Evolutionary conservation across 257 asterid genomes (phyloP), one percentile per base, ranked within the genome.

Genomic region (Ehretia macrophylla): DNA sequence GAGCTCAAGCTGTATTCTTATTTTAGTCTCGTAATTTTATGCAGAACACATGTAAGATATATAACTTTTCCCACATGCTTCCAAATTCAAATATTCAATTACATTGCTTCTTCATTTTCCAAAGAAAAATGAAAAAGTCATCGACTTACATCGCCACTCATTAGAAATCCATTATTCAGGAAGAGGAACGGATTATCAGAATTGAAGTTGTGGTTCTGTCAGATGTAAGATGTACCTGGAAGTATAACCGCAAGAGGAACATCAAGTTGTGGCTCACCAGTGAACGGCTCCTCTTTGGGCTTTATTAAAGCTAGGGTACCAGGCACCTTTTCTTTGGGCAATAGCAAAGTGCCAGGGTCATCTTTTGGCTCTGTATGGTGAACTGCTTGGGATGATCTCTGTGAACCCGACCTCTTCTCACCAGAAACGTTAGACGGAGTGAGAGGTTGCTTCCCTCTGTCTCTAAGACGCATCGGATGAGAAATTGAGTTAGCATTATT

Each of bases 221-320:
- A 27, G 22, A 44, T 42, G 23, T 53, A 73, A 58, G 49, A 46
- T 65, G 56, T 73, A 88, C 98, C 98, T 74, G 86, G 76, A 68
- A 56, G 68, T 66, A 65, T 56, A 58, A 69, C 76, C 54, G 78
- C 76, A 60, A 64, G 8, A 62, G 86, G 87, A 72, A 64, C 77
- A 38, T 63, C 71, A 57, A 46, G 17, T 59, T 21, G 65, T 55
- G 82, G 79, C 69, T 75, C 93, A 68, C 71, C 86, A 14, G 89
- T 79, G 68, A 79, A 20, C 14, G 85, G 79, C 68, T 81, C 86
- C 48, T 80, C 88, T 69, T 81, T 83, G 57, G 83, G 86, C 64
- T 62, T 67, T 68, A 77, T 72, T 32, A 81, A 52, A 23, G 66
- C 75, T 56, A 32, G 78, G 62, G 53, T 51, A 42, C 67, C 64